Evolutionary conservation across 73 alveolate genomes (phyloP).

Genomic region (Durusdinium trenchii): DNA sequence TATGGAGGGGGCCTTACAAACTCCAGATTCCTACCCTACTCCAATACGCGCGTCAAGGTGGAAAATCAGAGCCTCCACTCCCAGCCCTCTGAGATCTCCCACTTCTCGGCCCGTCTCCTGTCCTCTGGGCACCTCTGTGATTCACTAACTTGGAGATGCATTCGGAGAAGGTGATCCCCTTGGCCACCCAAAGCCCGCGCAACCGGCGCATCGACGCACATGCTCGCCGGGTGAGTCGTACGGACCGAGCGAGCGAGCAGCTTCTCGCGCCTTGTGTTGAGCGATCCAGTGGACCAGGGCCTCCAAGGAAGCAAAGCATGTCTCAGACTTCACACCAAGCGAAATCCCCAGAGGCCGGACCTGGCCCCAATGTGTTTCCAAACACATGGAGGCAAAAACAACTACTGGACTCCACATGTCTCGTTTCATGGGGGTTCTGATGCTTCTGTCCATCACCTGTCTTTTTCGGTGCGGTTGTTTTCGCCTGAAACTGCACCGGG

Average conservation of each 20-base stretch:
- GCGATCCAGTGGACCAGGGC: constrained; percentile 77
- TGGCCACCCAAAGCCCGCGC: not conserved
- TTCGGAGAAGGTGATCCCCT: constrained; percentile 80
- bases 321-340: not conserved
- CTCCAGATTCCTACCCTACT: too few species aligned
- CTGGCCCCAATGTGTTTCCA: too few species aligned
- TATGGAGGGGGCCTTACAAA: too few species aligned
- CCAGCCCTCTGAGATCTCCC: not conserved
- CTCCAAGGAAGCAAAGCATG: not conserved
- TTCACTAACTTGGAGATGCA: constrained; percentile 58
- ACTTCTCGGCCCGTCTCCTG: not conserved
- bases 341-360: too few species aligned
- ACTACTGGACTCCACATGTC: too few species aligned
- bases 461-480: too few species aligned
- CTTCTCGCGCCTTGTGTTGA: constrained; percentile 17
- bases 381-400: too few species aligned
- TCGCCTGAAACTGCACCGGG: constrained; percentile 59
- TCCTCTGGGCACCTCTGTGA: constrained; percentile 43
- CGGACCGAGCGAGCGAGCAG: not conserved
- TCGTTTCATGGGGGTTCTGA: too few species aligned
- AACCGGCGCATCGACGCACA: not conserved
- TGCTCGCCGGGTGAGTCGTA: not conserved
- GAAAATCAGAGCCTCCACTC: too few species aligned
- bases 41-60: too few species aligned
- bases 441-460: too few species aligned